A percentile compares a stretch with the other conserved stretches of the same genome.
phyloP scores from a whole-genome alignment of 805 yeast genomes.

The Teunomyces aglyptinius region DNA sequence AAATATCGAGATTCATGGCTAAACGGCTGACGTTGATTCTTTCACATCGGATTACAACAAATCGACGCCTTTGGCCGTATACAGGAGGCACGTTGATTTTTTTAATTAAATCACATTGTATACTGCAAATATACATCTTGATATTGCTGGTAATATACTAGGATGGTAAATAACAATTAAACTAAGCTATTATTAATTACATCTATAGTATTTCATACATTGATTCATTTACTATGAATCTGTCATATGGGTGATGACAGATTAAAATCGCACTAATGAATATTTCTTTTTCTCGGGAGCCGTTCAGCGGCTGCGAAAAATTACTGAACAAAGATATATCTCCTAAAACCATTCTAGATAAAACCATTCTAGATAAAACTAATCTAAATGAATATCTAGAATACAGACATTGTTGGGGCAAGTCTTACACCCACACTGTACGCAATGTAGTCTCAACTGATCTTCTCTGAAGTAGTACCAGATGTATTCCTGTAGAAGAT shows the following conservation, averaged over 20 bases:
- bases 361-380: too few relatives aligned
- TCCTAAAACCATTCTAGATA: background rate
- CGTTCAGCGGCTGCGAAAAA: background rate
- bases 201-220: background rate
- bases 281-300: background rate
- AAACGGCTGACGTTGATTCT: background rate
- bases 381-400: background rate
- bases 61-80: background rate
- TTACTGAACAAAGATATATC: background rate
- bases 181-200: background rate
- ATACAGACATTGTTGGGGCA: background rate
- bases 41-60: background rate
- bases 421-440: background rate
- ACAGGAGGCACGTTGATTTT: background rate
- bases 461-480: background rate
- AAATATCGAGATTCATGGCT: constrained; percentile 6
- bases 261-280: background rate
- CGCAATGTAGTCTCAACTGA: background rate
- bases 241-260: background rate
- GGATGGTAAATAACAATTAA: too few relatives aligned
- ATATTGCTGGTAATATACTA: background rate
- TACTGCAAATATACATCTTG: too few relatives aligned
- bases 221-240: background rate
- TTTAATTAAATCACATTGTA: background rate
- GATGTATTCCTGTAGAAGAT: background rate